Base-by-base conservation (phyloP, 2,329 filamentous ascomycete genomes). In the Neoascochyta sp. region DNA sequence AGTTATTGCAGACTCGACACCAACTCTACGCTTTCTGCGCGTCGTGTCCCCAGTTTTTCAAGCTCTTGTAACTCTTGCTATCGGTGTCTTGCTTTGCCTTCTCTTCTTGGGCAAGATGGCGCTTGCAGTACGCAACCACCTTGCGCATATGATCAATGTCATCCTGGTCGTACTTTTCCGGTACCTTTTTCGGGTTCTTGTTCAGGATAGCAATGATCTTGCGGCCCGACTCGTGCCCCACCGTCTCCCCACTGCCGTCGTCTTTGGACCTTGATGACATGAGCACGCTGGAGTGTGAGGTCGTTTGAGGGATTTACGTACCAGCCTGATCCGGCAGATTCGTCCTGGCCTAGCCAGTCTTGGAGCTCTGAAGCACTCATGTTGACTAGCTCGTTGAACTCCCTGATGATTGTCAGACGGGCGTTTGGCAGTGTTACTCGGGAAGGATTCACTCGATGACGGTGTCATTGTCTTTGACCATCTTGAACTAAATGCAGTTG, bases 351-450 rank as follows among this genome's bases (percentile, higher is more conserved):
- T 14, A 83, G 69, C 80, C 79, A 83, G 14, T 70, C 64, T 45
- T 78, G 69, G 10, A 83, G 68, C 41, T 82, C 78, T 2, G 67
- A 56, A 2, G 76, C 65, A 8, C 68, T 71, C 78, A 83, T 82
- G 57, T 83, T 83, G 55, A 83, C 76, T 25, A 81, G 60, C 21
- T 75, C 68, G 39, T 82, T 81, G 67, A 81, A 83, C 52, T 83
- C 78, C 27, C 72, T 70, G 40, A n/a, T 10, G 12, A 8, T 10
- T 16, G 13, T 29, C 16, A 29, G 15, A 21, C 9, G 5, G 16
- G 4, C 9, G 9, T 14, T 7, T 5, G 6, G 8, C 9, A 9
- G 1, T 16, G 1, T 8, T 12, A 14, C 9, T 13, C 18, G 29
- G 8, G n/a, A 11, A 7, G 12, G 8, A 34, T 52, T 41, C 42